Evolutionary conservation across 2,329 filamentous ascomycete species (phyloP).

Genomic region (Penicillium griseofulvum): DNA sequence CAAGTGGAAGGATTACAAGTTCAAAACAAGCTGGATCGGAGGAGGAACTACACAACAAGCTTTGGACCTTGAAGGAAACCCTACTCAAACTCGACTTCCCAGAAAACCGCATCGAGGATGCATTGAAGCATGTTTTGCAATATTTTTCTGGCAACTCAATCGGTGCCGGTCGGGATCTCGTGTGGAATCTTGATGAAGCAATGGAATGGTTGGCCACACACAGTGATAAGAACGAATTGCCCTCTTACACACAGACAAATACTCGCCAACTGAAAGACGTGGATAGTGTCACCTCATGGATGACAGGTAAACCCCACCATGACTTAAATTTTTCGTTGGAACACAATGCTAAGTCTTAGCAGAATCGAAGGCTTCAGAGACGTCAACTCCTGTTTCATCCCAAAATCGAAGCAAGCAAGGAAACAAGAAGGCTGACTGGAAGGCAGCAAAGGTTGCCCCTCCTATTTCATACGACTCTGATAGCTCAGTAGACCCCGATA

Average conservation of each 20-base stretch:
- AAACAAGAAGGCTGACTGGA: constrained; percentile 27
- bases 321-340: constrained; percentile 9
- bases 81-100: constrained; percentile 69
- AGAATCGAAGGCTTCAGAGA: constrained; percentile 32
- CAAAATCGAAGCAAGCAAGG: constrained; percentile 26
- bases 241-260: constrained; percentile 61
- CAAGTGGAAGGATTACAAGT: constrained; percentile 25
- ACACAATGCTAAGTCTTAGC: constrained; percentile 26
- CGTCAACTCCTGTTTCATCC: constrained; percentile 24
- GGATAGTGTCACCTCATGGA: constrained; percentile 37
- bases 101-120: constrained; percentile 59
- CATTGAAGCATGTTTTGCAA: constrained; percentile 64
- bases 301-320: constrained; percentile 32
- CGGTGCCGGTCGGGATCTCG: constrained; percentile 57
- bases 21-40: constrained; percentile 55
- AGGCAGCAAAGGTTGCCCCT: constrained; percentile 21
- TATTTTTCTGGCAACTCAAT: constrained; percentile 62
- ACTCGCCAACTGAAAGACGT: constrained; percentile 28
- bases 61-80: constrained; percentile 81
- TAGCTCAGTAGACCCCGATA: constrained; percentile 71
- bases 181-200: constrained; percentile 85
- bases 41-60: constrained; percentile 72
- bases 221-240: constrained; percentile 66
- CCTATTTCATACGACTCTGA: constrained; percentile 47
- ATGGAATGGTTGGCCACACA: constrained; percentile 88